phyloP scores from a whole-genome alignment of 1,284 basidiomycete species.

The Ceraceosorus guamensis region DNA sequence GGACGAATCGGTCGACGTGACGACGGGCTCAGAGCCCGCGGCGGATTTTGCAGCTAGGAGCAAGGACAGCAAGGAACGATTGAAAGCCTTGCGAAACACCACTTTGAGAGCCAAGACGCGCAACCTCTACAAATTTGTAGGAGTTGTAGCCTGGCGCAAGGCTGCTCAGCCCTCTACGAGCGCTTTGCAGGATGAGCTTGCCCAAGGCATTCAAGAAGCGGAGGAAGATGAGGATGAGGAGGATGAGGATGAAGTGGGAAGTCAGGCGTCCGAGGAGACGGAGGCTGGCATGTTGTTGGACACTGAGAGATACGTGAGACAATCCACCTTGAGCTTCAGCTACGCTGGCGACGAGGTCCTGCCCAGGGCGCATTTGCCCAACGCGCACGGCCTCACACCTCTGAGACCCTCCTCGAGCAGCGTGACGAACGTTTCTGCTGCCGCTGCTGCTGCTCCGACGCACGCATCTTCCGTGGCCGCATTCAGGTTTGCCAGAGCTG shows the following conservation, averaged over 20 bases:
- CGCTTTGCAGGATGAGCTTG: neutral
- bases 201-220: slow-evolving; percentile 16
- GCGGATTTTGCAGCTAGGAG: slow-evolving; percentile 25
- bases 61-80: slow-evolving; percentile 36
- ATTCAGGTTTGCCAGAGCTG: neutral
- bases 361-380: slow-evolving; percentile 13
- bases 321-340: slow-evolving; percentile 35
- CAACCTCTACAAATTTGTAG: slow-evolving; percentile 38
- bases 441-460: neutral
- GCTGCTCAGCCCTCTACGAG: slow-evolving; percentile 8
- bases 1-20: neutral
- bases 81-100: slow-evolving; percentile 32
- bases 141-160: slow-evolving; percentile 25
- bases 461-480: neutral
- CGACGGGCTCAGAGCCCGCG: neutral
- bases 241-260: slow-evolving; percentile 14
- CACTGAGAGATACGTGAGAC: slow-evolving; percentile 25
- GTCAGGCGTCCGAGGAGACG: slow-evolving; percentile 16
- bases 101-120: slow-evolving; percentile 36
- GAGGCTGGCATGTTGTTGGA: slow-evolving; percentile 20
- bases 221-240: slow-evolving; percentile 21
- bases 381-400: too few relatives aligned
- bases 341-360: slow-evolving; percentile 32
- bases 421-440: neutral
- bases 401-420: neutral